A percentile compares a stretch with the other conserved stretches of the same genome.
Conservation (phyloP, 1,139 yeast genomes). For the Saccharomyces hybrid region DNA sequence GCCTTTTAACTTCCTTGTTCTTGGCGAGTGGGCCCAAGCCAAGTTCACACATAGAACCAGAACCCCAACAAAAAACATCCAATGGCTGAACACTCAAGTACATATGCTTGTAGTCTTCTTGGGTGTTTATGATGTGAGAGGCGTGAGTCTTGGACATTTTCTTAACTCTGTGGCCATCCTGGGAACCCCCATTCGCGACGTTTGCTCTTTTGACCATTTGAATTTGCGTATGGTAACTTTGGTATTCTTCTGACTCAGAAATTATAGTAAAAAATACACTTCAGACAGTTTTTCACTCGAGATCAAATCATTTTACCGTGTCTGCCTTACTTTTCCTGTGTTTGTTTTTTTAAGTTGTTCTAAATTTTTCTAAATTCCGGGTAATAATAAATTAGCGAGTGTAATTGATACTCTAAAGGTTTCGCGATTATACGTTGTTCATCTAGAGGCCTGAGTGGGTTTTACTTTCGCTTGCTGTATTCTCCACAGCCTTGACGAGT, state of each 20-base stretch:
- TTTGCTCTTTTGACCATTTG: constrained; percentile 18
- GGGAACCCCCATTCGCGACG: constrained; percentile 12
- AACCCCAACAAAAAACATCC: constrained; percentile 88
- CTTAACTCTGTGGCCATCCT: constrained; percentile 12
- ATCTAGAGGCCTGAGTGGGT: too few species aligned
- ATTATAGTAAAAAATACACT: not conserved
- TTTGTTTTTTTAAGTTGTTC: not conserved
- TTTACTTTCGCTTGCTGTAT: too few species aligned
- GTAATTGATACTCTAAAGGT: too few species aligned
- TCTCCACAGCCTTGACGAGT: too few species aligned
- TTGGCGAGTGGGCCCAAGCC: constrained; percentile 87
- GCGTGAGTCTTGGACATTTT: constrained; percentile 24
- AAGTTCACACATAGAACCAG: constrained; percentile 94
- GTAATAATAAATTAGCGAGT: not conserved
- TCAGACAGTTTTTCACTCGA: not conserved
- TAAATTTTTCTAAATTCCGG: not conserved
- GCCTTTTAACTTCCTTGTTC: constrained; percentile 90
- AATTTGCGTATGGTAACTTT: not conserved
- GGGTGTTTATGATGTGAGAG: constrained; percentile 23
- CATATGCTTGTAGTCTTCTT: constrained; percentile 25
- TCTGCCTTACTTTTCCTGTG: not conserved
- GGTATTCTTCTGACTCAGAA: not conserved
- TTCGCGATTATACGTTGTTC: too few species aligned
- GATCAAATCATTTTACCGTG: not conserved
- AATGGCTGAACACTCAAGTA: constrained; percentile 36